phyloP scores from a whole-genome alignment of 2,329 filamentous ascomycete genomes.

The Xylaria sp. region DNA sequence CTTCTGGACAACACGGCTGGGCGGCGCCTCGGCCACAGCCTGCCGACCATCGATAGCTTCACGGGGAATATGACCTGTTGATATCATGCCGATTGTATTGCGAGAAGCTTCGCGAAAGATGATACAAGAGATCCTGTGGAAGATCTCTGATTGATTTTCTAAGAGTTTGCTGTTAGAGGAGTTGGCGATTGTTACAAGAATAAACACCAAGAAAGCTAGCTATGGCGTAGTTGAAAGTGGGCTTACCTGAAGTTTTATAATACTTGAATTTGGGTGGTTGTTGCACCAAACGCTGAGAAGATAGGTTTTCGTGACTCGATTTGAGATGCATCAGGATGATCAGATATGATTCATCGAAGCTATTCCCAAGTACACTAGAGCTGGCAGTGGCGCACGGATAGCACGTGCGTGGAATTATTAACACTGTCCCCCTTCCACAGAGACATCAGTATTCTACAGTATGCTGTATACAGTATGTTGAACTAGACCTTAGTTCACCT shows the following conservation, averaged over 20 bases:
- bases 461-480: no score
- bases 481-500: background rate
- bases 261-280: background rate
- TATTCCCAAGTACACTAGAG: conserved; percentile 16
- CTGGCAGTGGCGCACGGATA: conserved; percentile 4
- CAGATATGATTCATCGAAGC: conserved; percentile 37
- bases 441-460: background rate
- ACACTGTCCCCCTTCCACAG: background rate
- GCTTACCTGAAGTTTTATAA: conserved; percentile 6
- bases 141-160: conserved; percentile 10
- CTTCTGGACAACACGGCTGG: conserved; percentile 67
- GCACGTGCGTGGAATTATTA: background rate
- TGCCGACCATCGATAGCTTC: conserved; percentile 54
- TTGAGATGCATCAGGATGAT: conserved; percentile 34
- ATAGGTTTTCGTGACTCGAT: conserved; percentile 3
- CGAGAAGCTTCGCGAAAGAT: background rate
- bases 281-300: background rate
- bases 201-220: background rate
- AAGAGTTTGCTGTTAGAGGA: background rate
- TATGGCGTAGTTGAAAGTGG: background rate
- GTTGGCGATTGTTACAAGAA: background rate
- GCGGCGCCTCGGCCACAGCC: conserved; percentile 56
- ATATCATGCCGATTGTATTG: conserved; percentile 51
- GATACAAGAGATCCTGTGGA: conserved; percentile 12
- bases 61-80: conserved; percentile 46